Conservation (phyloP, 2,329 filamentous ascomycete genomes). For the Calonectria hawksworthii region DNA sequence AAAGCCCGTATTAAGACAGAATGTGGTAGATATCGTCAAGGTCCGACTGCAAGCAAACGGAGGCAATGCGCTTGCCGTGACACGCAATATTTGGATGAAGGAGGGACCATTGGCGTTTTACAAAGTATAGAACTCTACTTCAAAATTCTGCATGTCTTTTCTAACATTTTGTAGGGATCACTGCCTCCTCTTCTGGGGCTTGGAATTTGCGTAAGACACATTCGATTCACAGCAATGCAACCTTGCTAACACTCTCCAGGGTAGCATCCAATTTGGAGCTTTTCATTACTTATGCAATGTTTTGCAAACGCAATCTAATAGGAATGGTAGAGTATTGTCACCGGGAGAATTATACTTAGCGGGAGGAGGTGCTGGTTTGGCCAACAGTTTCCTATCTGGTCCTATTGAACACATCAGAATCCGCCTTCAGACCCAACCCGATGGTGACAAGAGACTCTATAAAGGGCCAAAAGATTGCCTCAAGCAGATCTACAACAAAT, state of each 20-base stretch:
- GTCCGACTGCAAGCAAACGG: constrained; percentile 20
- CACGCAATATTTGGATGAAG: constrained; percentile 12
- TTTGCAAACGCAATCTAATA: background rate
- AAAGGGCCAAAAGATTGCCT: constrained; percentile 4
- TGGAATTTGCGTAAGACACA: constrained; percentile 11
- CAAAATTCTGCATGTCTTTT: no score
- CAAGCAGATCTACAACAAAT: background rate
- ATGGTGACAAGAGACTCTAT: background rate
- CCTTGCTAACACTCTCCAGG: background rate
- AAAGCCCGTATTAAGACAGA: background rate
- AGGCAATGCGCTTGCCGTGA: background rate
- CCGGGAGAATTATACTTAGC: background rate
- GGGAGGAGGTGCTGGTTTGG: constrained; percentile 2
- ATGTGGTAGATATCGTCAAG: constrained; percentile 17
- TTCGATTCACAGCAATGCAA: background rate
- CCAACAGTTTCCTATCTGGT: constrained; percentile 20
- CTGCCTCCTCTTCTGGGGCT: constrained; percentile 17
- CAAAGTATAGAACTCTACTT: background rate
- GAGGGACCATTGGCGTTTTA: constrained; percentile 15
- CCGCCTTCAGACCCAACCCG: constrained; percentile 19
- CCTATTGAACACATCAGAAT: constrained; percentile 22
- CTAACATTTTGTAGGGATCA: background rate
- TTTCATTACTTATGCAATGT: constrained; percentile 8
- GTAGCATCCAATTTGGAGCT: constrained; percentile 18
- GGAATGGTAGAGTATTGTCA: background rate